Evolutionary conservation across 495 filamentous ascomycete species (phyloP).

Genomic region (Lasiosphaeriaceae sp.): DNA sequence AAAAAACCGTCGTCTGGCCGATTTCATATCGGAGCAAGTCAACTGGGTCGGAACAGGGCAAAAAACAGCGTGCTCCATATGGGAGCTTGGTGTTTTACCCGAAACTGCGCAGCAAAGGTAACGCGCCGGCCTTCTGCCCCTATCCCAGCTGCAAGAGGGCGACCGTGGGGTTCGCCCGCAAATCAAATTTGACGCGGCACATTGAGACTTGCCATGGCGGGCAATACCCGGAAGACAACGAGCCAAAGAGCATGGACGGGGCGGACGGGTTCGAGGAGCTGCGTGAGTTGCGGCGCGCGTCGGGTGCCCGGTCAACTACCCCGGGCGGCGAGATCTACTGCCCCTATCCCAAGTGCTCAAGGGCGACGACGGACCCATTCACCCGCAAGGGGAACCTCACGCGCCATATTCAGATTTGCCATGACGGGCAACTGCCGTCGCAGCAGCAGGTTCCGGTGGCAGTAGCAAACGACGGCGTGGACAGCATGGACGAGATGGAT

Average conservation of each 20-base stretch:
- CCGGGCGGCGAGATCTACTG: constrained; percentile 13
- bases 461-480: constrained; percentile 23
- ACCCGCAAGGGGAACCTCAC: constrained; percentile 12
- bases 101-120: too few species aligned
- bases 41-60: too few species aligned
- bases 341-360: constrained; percentile 12
- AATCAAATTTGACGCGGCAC: not conserved
- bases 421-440: constrained; percentile 19
- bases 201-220: not conserved
- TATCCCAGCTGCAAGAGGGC: not conserved
- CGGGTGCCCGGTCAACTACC: not conserved
- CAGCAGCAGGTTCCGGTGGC: not conserved
- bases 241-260: too few species aligned
- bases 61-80: too few species aligned
- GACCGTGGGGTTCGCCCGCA: not conserved
- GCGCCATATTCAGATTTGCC: constrained; percentile 30
- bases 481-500: constrained; percentile 48
- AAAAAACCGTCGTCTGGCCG: too few species aligned
- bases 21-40: too few species aligned
- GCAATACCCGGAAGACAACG: too few species aligned
- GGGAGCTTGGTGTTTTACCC: too few species aligned
- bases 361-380: constrained; percentile 17
- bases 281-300: too few species aligned
- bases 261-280: too few species aligned
- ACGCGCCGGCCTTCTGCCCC: not conserved